Base-by-base conservation (phyloP, 225 moss, liverwort and hornwort species). In the Pseudoscleropodium purum region DNA sequence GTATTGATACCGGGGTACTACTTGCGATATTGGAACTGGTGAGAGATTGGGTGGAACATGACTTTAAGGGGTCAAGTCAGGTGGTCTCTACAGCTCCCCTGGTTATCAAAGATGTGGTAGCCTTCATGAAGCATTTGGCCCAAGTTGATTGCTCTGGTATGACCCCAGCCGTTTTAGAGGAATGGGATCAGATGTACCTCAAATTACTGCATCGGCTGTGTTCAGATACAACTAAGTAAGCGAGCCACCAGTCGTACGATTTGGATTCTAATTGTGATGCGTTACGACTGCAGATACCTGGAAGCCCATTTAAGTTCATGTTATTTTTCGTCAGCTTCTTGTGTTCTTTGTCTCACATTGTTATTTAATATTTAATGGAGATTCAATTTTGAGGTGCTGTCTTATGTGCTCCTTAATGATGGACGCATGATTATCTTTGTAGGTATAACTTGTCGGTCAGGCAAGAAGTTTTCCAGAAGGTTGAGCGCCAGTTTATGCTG, bases 401-500 rank as follows among this genome's bases (percentile, higher is more conserved):
- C 62, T 86, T 88, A 34, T 81, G 74, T 83, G 59, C 86, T 88
- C 34, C 72, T 59, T 72, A 82, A 62, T 82, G 72, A 84, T 87
- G 85, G 65, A 83, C n/a, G 61, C 79, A 80, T 72, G 41, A 65
- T 88, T 83, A 81, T 82, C 65, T 83, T 88, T n/a, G 51, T 88
- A 98, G 97, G 92, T 99, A 99, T 90, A 95, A 96, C 84, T 91
- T 95, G 89, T 92, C 96, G 31, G 94, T 97, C 45, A 94, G 99
- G 89, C 97, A 99, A 93, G 99, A 99, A 88, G 93, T 99, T 66
- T 99, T 99, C 88, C 96, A 94, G 93, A 99, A 97, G 92, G 97
- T 99, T 91, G 99, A 99, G 88, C 95, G 99, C 79, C 99, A 99
- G 87, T 99, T 88, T 86, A 99, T 99, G 99, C 91, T 99, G 90